These are phyloP conservation scores for Neoboletus brunneissimus DNA, from an alignment of 768 basidiomycete species.

Conservation along the genomic window DNA sequence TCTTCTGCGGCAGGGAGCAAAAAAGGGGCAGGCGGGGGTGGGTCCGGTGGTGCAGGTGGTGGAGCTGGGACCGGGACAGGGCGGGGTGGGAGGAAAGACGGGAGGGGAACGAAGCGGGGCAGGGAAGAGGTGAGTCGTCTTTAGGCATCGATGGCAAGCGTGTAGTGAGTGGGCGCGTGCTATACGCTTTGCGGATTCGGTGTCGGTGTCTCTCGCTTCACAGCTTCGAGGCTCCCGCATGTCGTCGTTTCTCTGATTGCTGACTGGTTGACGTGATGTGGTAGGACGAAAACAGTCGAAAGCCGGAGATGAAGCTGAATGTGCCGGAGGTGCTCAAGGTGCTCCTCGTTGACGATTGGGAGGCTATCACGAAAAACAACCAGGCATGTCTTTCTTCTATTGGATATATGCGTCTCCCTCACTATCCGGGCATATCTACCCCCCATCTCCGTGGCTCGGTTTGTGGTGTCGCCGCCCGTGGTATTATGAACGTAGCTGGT, in stretches of 20 bases:
- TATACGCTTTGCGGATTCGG: background rate
- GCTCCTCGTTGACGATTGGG: conserved; percentile 96
- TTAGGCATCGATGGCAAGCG: background rate
- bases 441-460: background rate
- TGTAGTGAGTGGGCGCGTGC: background rate
- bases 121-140: conserved; percentile 63
- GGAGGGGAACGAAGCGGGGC: conserved; percentile 64
- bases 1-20: conserved; percentile 33
- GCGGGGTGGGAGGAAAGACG: conserved; percentile 52
- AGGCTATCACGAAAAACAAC: conserved; percentile 90
- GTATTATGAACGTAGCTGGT: conserved; percentile 59
- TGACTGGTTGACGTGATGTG: background rate
- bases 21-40: conserved; percentile 20
- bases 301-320: conserved; percentile 86
- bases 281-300: conserved; percentile 73
- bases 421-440: background rate
- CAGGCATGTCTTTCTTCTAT: conserved; percentile 50
- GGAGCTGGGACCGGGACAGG: conserved; percentile 25
- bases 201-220: background rate
- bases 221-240: no score
- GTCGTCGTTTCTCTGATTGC: background rate
- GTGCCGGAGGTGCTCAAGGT: conserved; percentile 90
- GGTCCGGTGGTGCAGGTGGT: conserved; percentile 30
- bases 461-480: background rate
- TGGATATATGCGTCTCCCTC: background rate